Evolutionary conservation across 306 rosid species (phyloP).

Genomic region (Prinsepia uniflora): DNA sequence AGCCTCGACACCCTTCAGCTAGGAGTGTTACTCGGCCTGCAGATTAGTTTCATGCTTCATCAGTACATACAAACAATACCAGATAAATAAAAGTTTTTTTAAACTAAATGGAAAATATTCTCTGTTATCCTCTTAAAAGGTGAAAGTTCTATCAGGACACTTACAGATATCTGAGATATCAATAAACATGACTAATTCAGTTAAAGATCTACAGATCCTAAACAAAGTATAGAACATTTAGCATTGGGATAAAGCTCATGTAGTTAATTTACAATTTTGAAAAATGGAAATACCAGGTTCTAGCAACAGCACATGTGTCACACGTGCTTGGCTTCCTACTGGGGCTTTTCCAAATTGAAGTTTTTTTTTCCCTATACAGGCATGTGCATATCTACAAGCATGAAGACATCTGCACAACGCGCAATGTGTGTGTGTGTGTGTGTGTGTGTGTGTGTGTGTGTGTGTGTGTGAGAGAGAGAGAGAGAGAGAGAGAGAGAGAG

Average conservation of each 20-base stretch:
- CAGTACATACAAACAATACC: conserved; percentile 2
- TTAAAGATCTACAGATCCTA: neutral
- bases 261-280: conserved; percentile 9
- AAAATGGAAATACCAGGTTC: conserved; percentile 5
- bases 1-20: conserved; percentile 97
- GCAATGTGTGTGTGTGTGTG: conserved; percentile 8
- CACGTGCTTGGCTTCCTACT: neutral
- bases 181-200: neutral
- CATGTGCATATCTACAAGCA: conserved; percentile 1
- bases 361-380: neutral
- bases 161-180: neutral
- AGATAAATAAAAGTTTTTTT: neutral
- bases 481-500: conserved; percentile 16
- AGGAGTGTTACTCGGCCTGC: conserved; percentile 72
- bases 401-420: neutral
- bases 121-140: neutral
- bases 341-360: conserved; percentile 1
- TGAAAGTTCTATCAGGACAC: neutral
- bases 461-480: neutral
- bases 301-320: neutral
- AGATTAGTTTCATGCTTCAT: conserved; percentile 23
- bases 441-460: conserved; percentile 14
- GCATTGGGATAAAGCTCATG: neutral
- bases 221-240: neutral
- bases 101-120: neutral